A percentile compares a stretch with the other conserved stretches of the same genome.
Evolutionary conservation across 208 protist genomes (phyloP).

Genomic region (Acanthamoeba royreba): DNA sequence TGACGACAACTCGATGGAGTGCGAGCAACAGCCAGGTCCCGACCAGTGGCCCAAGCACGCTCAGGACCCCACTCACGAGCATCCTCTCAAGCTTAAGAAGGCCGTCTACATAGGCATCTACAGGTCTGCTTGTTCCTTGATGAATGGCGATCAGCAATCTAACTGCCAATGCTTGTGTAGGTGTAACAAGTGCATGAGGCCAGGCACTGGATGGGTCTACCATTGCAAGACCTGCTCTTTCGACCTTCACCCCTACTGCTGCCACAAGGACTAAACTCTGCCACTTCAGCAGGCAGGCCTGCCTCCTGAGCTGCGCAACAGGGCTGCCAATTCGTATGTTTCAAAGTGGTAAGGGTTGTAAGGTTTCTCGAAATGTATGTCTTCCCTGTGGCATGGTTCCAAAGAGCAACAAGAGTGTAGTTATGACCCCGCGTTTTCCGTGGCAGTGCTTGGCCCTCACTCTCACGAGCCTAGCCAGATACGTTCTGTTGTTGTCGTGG

Average conservation of each 20-base stretch:
- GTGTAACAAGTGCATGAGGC: conserved; percentile 33
- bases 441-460: too few relatives aligned
- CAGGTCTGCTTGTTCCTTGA: neutral
- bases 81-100: conserved; percentile 7
- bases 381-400: too few relatives aligned
- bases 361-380: too few relatives aligned
- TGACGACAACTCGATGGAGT: neutral
- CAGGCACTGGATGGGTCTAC: conserved; percentile 15
- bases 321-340: too few relatives aligned
- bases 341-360: too few relatives aligned
- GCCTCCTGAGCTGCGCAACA: too few relatives aligned
- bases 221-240: neutral
- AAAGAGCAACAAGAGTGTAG: too few relatives aligned
- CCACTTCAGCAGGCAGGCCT: too few relatives aligned
- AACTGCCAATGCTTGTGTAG: neutral
- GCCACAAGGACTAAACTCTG: neutral
- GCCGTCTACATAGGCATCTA: neutral
- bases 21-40: neutral
- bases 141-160: neutral
- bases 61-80: neutral
- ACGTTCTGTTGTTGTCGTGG: too few relatives aligned
- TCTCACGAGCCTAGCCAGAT: too few relatives aligned
- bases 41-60: neutral
- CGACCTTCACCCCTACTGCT: conserved; percentile 1
- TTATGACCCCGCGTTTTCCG: too few relatives aligned